A percentile compares a stretch with the other conserved stretches of the same genome.
phyloP scores from a whole-genome alignment of 768 basidiomycete genomes.

The Dioszegia crocea region DNA sequence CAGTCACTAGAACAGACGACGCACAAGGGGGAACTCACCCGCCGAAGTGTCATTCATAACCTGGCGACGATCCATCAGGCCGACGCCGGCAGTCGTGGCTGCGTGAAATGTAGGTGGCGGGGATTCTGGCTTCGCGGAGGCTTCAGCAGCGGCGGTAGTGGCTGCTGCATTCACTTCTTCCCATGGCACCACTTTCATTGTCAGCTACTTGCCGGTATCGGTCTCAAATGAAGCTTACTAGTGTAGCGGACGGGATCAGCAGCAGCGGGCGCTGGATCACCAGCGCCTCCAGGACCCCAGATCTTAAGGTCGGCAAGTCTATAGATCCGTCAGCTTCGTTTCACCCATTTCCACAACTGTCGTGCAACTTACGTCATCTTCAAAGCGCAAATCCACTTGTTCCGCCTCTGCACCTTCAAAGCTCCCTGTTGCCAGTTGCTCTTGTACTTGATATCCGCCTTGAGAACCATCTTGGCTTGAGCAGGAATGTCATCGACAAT shows the following conservation, averaged over 20 bases:
- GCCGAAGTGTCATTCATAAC: constrained; percentile 51
- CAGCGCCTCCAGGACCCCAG: constrained; percentile 54
- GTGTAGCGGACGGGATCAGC: constrained; percentile 62
- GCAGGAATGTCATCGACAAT: constrained; percentile 65
- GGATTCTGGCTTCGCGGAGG: constrained; percentile 39
- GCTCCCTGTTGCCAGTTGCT: constrained; percentile 77
- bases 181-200: constrained; percentile 60
- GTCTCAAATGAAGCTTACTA: constrained; percentile 18
- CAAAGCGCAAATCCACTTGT: constrained; percentile 88
- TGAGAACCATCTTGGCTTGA: constrained; percentile 70
- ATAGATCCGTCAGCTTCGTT: not conserved
- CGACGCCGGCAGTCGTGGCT: constrained; percentile 51
- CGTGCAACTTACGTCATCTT: constrained; percentile 67
- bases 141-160: constrained; percentile 9
- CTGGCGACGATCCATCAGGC: constrained; percentile 57
- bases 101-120: constrained; percentile 46
- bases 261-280: constrained; percentile 49
- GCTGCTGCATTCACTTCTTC: constrained; percentile 55
- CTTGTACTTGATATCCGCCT: constrained; percentile 82
- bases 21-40: constrained; percentile 17
- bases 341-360: not conserved
- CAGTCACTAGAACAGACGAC: not conserved
- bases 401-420: constrained; percentile 66
- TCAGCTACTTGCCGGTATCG: not conserved
- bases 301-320: constrained; percentile 60